A percentile compares a stretch with the other conserved stretches of the same genome.
Conservation (phyloP, 139 green algal species). For the Eudorina sp. region DNA sequence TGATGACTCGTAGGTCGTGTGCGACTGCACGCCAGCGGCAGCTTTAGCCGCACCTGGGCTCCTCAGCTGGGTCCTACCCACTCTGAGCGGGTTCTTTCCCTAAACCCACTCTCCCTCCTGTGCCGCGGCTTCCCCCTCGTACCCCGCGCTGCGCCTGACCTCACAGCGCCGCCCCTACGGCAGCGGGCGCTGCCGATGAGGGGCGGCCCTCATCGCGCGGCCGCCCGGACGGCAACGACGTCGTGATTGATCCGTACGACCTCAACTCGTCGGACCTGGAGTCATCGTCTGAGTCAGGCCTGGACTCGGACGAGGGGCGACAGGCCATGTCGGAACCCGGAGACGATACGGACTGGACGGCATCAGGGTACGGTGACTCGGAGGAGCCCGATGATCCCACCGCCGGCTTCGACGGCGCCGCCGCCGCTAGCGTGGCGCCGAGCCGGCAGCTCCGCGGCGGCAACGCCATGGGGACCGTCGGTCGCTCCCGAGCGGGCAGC, state of each 20-base stretch:
- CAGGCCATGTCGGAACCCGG: not conserved
- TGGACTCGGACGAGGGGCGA: not conserved
- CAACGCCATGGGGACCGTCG: too few species aligned
- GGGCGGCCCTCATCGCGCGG: not conserved
- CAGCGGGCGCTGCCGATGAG: not conserved
- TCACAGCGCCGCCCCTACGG: not conserved
- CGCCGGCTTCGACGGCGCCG: not conserved
- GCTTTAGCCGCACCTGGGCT: too few species aligned
- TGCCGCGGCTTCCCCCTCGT: too few species aligned
- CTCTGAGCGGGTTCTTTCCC: too few species aligned
- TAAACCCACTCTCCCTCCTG: too few species aligned
- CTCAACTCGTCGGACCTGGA: constrained; percentile 13
- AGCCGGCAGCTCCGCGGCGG: not conserved
- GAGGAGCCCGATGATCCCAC: not conserved
- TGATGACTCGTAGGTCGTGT: too few species aligned
- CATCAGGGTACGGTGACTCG: not conserved
- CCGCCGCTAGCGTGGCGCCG: not conserved
- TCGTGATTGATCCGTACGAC: constrained; percentile 34
- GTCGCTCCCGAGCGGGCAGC: not conserved
- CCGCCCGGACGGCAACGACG: not conserved
- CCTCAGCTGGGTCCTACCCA: too few species aligned
- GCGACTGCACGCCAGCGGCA: too few species aligned
- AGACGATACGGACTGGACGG: not conserved
- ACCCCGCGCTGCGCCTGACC: too few species aligned
- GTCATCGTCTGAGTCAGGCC: not conserved